Evolutionary conservation across 2,329 filamentous ascomycete genomes (phyloP).

Genomic region (Metarhizium rileyi): DNA sequence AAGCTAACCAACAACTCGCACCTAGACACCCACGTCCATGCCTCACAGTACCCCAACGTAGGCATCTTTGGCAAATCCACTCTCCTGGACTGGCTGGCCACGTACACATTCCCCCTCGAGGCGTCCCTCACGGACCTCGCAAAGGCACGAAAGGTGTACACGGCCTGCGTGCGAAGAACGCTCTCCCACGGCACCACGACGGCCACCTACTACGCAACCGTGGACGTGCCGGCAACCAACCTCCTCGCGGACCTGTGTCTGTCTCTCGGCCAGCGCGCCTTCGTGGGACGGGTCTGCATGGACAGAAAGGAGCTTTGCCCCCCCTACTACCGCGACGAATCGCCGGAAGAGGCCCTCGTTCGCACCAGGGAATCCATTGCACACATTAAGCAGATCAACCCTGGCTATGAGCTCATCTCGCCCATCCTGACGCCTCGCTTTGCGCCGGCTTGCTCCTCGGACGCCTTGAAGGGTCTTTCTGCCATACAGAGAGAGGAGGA

Average conservation of each 20-base stretch:
- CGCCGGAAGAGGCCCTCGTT: constrained; percentile 43
- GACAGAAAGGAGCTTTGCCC: constrained; percentile 59
- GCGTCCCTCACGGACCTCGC: constrained; percentile 55
- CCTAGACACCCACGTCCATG: constrained; percentile 91
- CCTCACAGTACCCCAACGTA: constrained; percentile 86
- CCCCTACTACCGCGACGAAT: constrained; percentile 69
- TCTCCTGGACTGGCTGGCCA: constrained; percentile 85
- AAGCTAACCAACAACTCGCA: neutral
- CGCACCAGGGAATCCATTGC: constrained; percentile 51
- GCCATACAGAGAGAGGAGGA: constrained; percentile 50
- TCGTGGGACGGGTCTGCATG: constrained; percentile 95
- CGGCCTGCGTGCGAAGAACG: constrained; percentile 66
- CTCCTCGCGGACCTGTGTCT: constrained; percentile 78
- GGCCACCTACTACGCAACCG: constrained; percentile 89
- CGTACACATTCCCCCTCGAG: constrained; percentile 92
- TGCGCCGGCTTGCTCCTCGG: constrained; percentile 51
- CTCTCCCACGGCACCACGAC: constrained; percentile 88
- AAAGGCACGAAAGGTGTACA: constrained; percentile 64
- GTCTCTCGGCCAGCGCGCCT: constrained; percentile 72
- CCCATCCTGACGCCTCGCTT: constrained; percentile 73
- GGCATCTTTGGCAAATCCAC: constrained; percentile 92
- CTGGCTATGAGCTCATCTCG: constrained; percentile 51
- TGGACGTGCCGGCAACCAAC: constrained; percentile 81
- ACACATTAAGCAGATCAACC: constrained; percentile 61
- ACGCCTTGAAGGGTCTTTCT: constrained; percentile 55